Percentiles rank a stretch among this genome's conserved stretches.
phyloP scores from a whole-genome alignment of 2,329 filamentous ascomycete genomes.

The Stachybotrys echinatus region DNA sequence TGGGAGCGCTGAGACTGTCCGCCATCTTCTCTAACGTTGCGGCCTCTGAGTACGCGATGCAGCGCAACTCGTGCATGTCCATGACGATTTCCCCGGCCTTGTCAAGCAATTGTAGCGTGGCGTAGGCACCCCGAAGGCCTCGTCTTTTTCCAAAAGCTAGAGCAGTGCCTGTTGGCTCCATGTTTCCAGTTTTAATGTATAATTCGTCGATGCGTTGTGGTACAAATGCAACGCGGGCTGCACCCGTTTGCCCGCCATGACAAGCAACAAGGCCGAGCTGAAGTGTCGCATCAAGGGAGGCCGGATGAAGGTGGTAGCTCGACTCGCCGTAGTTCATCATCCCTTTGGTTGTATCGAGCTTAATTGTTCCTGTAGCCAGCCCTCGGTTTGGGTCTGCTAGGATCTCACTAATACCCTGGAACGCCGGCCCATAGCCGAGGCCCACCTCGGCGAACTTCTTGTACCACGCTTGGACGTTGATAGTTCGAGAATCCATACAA shows the following conservation, averaged over 20 bases:
- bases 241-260: neutral
- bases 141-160: neutral
- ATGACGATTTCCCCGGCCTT: neutral
- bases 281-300: neutral
- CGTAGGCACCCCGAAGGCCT: neutral
- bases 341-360: neutral
- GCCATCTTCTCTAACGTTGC: no score
- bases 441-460: neutral
- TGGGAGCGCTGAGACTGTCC: neutral
- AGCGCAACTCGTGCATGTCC: neutral
- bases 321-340: neutral
- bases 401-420: neutral
- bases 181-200: neutral
- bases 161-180: neutral
- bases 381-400: neutral
- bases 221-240: neutral
- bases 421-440: neutral
- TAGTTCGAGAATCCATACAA: neutral
- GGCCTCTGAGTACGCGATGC: no score
- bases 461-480: neutral
- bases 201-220: no score
- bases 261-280: neutral
- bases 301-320: neutral
- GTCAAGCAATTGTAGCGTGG: neutral
- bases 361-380: neutral